A percentile compares a stretch with the other conserved stretches of the same genome.
Evolutionary conservation across 1,284 basidiomycete genomes (phyloP).

Genomic region (Naganishia sp.): DNA sequence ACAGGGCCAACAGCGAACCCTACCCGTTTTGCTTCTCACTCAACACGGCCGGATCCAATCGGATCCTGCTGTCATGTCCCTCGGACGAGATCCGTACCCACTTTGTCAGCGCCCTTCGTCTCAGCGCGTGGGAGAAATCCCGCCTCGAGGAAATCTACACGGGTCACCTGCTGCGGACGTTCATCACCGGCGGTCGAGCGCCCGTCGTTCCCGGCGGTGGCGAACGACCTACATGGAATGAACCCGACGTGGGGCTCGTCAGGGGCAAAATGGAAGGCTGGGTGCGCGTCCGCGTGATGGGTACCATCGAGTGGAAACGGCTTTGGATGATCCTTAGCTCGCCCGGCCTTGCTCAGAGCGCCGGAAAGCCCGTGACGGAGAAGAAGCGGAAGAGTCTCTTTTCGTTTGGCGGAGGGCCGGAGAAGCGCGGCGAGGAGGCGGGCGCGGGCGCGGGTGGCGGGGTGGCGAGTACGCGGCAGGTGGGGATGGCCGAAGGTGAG

Average conservation of each 20-base stretch:
- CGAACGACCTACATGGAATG: slow-evolving; percentile 56
- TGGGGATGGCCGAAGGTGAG: not conserved
- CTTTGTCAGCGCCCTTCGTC: slow-evolving; percentile 90
- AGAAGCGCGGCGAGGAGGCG: slow-evolving; percentile 59
- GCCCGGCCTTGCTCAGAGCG: slow-evolving; percentile 36
- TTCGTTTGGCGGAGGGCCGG: slow-evolving; percentile 41
- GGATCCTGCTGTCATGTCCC: slow-evolving; percentile 84
- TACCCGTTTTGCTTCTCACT: slow-evolving; percentile 79
- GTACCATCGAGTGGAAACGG: slow-evolving; percentile 93
- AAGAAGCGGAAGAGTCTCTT: slow-evolving; percentile 48
- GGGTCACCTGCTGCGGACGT: slow-evolving; percentile 80
- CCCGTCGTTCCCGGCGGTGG: slow-evolving; percentile 29
- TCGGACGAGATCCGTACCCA: slow-evolving; percentile 68
- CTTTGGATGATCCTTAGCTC: slow-evolving; percentile 80
- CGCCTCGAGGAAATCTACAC: slow-evolving; percentile 97
- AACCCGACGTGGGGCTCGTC: slow-evolving; percentile 66
- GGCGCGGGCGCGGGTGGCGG: slow-evolving; percentile 13
- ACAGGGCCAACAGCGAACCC: slow-evolving; percentile 55
- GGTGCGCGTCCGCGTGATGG: slow-evolving; percentile 86
- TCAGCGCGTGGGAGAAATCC: slow-evolving; percentile 93
- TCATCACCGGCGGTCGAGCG: slow-evolving; percentile 56
- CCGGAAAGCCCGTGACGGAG: slow-evolving; percentile 33
- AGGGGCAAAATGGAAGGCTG: slow-evolving; percentile 86
- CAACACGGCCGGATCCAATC: slow-evolving; percentile 91
- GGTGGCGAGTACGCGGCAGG: slow-evolving; percentile 48